Evolutionary conservation across 495 filamentous ascomycete species (phyloP).

Genomic region (Hypoxylon intermedium): DNA sequence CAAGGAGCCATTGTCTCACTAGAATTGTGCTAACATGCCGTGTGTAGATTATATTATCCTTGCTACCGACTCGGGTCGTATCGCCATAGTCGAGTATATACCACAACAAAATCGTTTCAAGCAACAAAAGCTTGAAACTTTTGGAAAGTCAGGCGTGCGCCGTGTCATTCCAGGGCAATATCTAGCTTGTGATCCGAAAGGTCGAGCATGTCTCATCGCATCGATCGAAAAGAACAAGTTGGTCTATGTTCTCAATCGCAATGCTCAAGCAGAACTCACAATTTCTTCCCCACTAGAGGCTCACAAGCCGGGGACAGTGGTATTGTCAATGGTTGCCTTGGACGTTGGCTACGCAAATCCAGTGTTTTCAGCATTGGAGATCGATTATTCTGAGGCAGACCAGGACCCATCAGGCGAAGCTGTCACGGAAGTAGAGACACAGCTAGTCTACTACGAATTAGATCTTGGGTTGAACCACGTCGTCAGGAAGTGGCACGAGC

Average conservation of each 20-base stretch:
- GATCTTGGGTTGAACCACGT: slow-evolving; percentile 97
- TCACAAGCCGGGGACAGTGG: slow-evolving; percentile 90
- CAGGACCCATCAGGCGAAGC: slow-evolving; percentile 89
- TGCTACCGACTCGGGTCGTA: slow-evolving; percentile 92
- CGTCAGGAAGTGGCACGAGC: slow-evolving; percentile 91
- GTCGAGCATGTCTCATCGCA: slow-evolving; percentile 90
- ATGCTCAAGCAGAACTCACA: slow-evolving; percentile 89
- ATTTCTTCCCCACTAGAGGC: slow-evolving; percentile 98
- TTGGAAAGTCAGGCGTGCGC: slow-evolving; percentile 95
- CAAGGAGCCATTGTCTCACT: slow-evolving; percentile 2
- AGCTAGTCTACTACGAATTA: slow-evolving; percentile 94
- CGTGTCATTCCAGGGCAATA: slow-evolving; percentile 95
- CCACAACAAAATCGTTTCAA: slow-evolving; percentile 86
- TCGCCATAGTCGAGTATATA: slow-evolving; percentile 91
- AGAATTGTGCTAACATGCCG: slow-evolving; percentile 66
- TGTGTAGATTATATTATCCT: slow-evolving; percentile 92
- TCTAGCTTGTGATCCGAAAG: slow-evolving; percentile 91
- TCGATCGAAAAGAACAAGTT: slow-evolving; percentile 99
- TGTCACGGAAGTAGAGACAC: slow-evolving; percentile 81
- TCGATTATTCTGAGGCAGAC: slow-evolving; percentile 91
- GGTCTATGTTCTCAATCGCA: slow-evolving; percentile 96
- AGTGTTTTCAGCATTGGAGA: slow-evolving; percentile 90
- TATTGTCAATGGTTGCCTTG: slow-evolving; percentile 83
- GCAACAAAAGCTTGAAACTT: slow-evolving; percentile 92
- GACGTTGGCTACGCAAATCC: slow-evolving; percentile 98